A percentile compares a stretch with the other conserved stretches of the same genome.
phyloP scores from a whole-genome alignment of 371 early-diverging fungal species.

The Mortierella sp. region DNA sequence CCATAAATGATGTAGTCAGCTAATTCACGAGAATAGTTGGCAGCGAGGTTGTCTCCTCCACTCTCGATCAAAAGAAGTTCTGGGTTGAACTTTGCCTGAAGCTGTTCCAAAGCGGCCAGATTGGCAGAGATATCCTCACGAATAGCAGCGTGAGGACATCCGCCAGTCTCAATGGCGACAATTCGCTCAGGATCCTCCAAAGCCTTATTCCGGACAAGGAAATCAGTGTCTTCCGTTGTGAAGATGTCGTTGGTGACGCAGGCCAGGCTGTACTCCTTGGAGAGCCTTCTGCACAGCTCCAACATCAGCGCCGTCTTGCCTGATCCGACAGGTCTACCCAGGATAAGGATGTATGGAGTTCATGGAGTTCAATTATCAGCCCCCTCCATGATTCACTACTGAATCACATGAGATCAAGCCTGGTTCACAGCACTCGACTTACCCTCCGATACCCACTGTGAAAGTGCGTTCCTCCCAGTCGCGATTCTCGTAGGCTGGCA shows the following conservation, averaged over 20 bases:
- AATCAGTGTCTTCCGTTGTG: constrained; percentile 93
- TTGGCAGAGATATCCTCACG: constrained; percentile 97
- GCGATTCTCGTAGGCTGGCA: constrained; percentile 75
- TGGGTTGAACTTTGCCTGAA: constrained; percentile 85
- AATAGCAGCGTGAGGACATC: constrained; percentile 95
- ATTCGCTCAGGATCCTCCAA: constrained; percentile 86
- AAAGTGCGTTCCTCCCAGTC: constrained; percentile 93
- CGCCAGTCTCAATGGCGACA: constrained; percentile 91
- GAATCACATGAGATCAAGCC: neutral
- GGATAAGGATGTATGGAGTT: neutral
- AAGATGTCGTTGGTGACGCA: constrained; percentile 91
- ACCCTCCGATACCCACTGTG: constrained; percentile 96
- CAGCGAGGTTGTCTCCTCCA: constrained; percentile 94
- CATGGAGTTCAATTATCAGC: no score
- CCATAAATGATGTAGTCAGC: constrained; percentile 95
- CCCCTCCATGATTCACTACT: neutral
- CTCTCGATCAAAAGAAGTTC: constrained; percentile 90
- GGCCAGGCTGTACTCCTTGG: constrained; percentile 82
- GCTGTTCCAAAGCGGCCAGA: constrained; percentile 86
- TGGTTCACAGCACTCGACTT: constrained; percentile 46
- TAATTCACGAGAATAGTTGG: constrained; percentile 87
- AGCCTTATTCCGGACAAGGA: constrained; percentile 87
- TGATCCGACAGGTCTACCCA: constrained; percentile 86
- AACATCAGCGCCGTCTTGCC: constrained; percentile 97
- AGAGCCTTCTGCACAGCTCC: constrained; percentile 84